Percentiles rank a stretch among this genome's conserved stretches.
These are phyloP conservation scores for Aspergillus sergii DNA, from an alignment of 2,329 filamentous ascomycete species.

Conservation along the genomic window DNA sequence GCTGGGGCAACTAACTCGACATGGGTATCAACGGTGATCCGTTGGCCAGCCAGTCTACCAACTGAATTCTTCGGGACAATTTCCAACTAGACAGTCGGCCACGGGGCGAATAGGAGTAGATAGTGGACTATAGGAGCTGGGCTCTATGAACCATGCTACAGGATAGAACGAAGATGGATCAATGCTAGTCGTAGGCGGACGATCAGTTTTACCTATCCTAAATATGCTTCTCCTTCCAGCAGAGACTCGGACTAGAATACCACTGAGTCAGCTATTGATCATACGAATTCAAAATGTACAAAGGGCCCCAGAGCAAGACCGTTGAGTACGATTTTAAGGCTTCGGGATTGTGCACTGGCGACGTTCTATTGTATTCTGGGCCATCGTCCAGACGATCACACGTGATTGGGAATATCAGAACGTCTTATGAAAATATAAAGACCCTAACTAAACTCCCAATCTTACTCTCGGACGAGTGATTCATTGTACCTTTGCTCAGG, in stretches of 20 bases:
- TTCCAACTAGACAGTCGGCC: too few species aligned
- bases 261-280: background rate
- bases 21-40: background rate
- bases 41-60: too few species aligned
- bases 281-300: background rate
- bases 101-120: too few species aligned
- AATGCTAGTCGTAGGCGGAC: too few species aligned
- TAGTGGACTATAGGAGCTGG: too few species aligned
- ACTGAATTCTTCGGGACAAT: too few species aligned
- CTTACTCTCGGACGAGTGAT: background rate
- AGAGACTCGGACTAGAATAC: too few species aligned
- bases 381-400: background rate
- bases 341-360: background rate
- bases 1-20: background rate
- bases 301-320: background rate
- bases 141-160: too few species aligned
- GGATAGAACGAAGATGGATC: too few species aligned
- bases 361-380: background rate
- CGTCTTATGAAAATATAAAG: background rate
- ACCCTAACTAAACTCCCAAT: too few species aligned
- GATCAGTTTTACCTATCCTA: fast-evolving
- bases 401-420: background rate
- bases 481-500: background rate
- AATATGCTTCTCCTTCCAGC: too few species aligned
- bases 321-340: background rate